Conservation (phyloP, 352 stramenopile species). For the Lagenidium sp. region DNA sequence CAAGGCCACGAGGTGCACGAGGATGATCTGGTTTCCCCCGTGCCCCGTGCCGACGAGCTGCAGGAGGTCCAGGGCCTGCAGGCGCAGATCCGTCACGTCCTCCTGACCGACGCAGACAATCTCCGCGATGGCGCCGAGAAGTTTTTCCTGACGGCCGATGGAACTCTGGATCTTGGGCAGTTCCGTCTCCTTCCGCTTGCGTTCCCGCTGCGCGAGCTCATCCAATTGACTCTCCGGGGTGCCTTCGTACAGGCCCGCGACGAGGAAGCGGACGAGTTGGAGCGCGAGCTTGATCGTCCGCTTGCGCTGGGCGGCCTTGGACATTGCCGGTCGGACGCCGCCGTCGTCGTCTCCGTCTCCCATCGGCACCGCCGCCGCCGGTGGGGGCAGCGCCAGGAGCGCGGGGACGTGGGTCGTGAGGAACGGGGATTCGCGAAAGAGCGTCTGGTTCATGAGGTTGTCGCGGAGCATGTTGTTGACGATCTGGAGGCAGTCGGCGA, state of each 20-base stretch:
- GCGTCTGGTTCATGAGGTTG: constrained; percentile 71
- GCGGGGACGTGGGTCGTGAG: constrained; percentile 39
- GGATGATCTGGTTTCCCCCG: constrained; percentile 60
- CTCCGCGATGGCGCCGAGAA: constrained; percentile 60
- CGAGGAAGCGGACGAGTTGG: constrained; percentile 58
- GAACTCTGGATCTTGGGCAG: constrained; percentile 46
- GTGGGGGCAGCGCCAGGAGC: constrained; percentile 25
- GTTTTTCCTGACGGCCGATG: constrained; percentile 36
- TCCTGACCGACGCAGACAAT: constrained; percentile 43
- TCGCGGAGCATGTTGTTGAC: constrained; percentile 74
- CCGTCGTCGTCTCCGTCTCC: not conserved
- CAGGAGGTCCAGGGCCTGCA: constrained; percentile 59
- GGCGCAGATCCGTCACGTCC: constrained; percentile 35
- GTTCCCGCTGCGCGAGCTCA: constrained; percentile 44
- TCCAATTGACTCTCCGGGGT: constrained; percentile 29
- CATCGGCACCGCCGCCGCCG: not conserved
- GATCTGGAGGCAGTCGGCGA: constrained; percentile 69
- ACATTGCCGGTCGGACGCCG: constrained; percentile 7
- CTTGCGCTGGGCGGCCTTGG: constrained; percentile 32
- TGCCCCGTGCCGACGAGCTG: constrained; percentile 41
- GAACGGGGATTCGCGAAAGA: constrained; percentile 54
- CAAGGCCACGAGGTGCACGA: constrained; percentile 43
- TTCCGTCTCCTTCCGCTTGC: constrained; percentile 30
- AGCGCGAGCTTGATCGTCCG: constrained; percentile 47
- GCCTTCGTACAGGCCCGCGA: constrained; percentile 49